Evolutionary conservation across 192 early-diverging fungal species (phyloP), one percentile per base, ranked within the genome.

Genomic region (Cetraspora pellucida): DNA sequence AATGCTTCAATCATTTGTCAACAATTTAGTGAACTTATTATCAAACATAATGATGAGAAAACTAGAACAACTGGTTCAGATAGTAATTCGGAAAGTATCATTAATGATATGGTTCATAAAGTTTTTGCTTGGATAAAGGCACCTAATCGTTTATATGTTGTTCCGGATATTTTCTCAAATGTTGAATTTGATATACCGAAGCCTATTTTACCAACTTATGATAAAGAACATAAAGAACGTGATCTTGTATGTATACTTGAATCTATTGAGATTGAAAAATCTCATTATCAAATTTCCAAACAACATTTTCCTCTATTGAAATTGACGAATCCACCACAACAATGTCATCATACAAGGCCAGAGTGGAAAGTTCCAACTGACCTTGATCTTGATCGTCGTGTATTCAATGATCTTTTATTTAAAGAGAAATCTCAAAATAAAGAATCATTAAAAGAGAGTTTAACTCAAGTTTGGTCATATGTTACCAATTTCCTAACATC

Each of bases 281-380:
- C 87, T 52, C 82, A 85, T n/a, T 83, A 91, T 47, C 82, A 88
- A 54, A 81, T 94, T 64, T 85, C 88, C 6, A 87, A 87, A 13
- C 81, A 89, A 8, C 79, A 81, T 46, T 94, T 92, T 63, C 88
- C 87, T 54, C 77, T 91, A 44, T 78, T 94, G 31, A 91, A 90
- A 64, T 87, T 90, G 68, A 92, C 89, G 27, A 86, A 81, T 28
- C 90, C 91, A 72, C 60, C 82, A 5, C 84, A 90, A 55, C 85
- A 90, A 11, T 94, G 92, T 79, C 80, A 90, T 75, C 92, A 94
- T 80, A 89, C 84, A 3, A 89, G 87, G 73, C 84, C 89, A 7
- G 87, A 89, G 46, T 87, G 86, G 58, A 87, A 87, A 74, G 84
- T 83, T 72, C 92, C 92, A 14, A 81, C 86, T 0, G 92, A 94